phyloP scores from a whole-genome alignment of 129 eudicot genomes.

The Tagetes erecta region DNA sequence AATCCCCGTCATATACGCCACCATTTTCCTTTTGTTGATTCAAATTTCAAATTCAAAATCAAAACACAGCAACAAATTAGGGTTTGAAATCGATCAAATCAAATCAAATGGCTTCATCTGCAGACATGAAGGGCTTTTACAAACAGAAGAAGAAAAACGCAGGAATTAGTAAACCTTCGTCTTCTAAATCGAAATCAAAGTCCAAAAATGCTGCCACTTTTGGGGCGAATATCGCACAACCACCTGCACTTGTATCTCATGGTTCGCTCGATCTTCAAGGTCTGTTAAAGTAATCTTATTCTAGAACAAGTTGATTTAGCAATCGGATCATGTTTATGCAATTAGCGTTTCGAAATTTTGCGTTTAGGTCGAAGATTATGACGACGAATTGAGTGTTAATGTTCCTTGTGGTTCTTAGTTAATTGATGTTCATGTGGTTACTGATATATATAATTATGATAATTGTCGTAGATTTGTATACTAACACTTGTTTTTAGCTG shows the following conservation, averaged over 20 bases:
- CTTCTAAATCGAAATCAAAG: slow-evolving; percentile 28
- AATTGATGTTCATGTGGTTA: background rate
- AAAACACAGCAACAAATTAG: slow-evolving; percentile 8
- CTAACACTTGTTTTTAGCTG: too few relatives aligned
- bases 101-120: slow-evolving; percentile 48
- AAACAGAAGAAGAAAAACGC: slow-evolving; percentile 59
- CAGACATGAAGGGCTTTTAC: slow-evolving; percentile 64
- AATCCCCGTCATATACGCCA: background rate
- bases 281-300: slow-evolving; percentile 7
- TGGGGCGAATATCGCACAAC: slow-evolving; percentile 55
- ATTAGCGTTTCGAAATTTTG: slow-evolving; percentile 10
- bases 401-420: background rate
- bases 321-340: background rate
- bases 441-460: background rate
- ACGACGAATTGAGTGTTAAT: background rate
- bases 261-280: slow-evolving; percentile 70
- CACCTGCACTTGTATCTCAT: slow-evolving; percentile 61
- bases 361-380: slow-evolving; percentile 19
- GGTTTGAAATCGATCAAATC: slow-evolving; percentile 21
- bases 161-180: slow-evolving; percentile 37
- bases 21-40: slow-evolving; percentile 17
- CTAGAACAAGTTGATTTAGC: background rate
- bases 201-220: slow-evolving; percentile 43
- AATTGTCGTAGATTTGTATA: background rate
- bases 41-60: slow-evolving; percentile 42